A percentile compares a stretch with the other conserved stretches of the same genome.
Evolutionary conservation across 2,329 filamentous ascomycete genomes (phyloP).

Genomic region (Nigrograna mackinnonii): DNA sequence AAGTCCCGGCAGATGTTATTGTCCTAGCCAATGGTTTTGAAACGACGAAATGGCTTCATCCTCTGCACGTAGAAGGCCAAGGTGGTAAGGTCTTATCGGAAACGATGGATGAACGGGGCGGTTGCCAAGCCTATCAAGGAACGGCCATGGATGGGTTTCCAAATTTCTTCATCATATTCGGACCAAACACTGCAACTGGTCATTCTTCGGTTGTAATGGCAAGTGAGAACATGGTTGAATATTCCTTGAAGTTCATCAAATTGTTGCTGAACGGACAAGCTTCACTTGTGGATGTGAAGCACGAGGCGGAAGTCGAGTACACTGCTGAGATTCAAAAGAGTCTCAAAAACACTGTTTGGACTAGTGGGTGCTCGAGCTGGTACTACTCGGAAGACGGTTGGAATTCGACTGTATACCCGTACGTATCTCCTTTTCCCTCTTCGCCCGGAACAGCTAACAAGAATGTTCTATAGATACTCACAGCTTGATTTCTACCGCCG

Average conservation of each 20-base stretch:
- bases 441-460: conserved; percentile 11
- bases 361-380: conserved; percentile 62
- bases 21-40: conserved; percentile 66
- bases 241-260: conserved; percentile 61
- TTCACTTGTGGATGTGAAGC: conserved; percentile 85
- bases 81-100: conserved; percentile 55
- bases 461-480: conserved; percentile 32
- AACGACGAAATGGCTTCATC: conserved; percentile 58
- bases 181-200: conserved; percentile 66
- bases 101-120: conserved; percentile 63
- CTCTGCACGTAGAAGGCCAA: conserved; percentile 57
- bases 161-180: conserved; percentile 67
- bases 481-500: conserved; percentile 56
- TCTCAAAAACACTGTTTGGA: conserved; percentile 58
- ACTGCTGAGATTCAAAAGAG: conserved; percentile 46
- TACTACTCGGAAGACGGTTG: conserved; percentile 76
- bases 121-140: conserved; percentile 64
- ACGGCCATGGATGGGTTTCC: conserved; percentile 63
- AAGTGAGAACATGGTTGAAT: conserved; percentile 64
- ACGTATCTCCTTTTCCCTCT: conserved; percentile 17
- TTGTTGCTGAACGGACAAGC: conserved; percentile 81
- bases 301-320: conserved; percentile 72
- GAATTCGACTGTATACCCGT: conserved; percentile 72
- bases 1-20: conserved; percentile 62
- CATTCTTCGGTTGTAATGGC: conserved; percentile 65